A percentile compares a stretch with the other conserved stretches of the same genome.
These are phyloP conservation scores for Metschnikowia matae DNA, from an alignment of 805 yeast species.

Conservation along the genomic window DNA sequence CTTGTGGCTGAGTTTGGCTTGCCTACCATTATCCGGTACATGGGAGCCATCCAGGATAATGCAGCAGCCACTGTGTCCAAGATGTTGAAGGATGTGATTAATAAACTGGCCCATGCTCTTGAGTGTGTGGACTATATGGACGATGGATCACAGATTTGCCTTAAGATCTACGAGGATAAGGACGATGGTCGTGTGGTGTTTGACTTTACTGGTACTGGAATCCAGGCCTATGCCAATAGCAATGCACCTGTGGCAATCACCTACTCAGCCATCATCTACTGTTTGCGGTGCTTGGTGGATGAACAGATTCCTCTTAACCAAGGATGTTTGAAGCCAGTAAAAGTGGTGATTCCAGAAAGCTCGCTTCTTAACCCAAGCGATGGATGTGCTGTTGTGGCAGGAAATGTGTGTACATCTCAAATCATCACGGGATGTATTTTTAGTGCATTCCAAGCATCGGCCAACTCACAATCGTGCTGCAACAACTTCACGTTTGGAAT, in stretches of 20 bases:
- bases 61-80: slow-evolving; percentile 15
- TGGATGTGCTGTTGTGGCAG: slow-evolving; percentile 88
- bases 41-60: slow-evolving; percentile 20
- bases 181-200: slow-evolving; percentile 61
- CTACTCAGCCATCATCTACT: slow-evolving; percentile 82
- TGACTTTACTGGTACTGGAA: slow-evolving; percentile 83
- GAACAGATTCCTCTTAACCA: slow-evolving; percentile 90
- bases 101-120: slow-evolving; percentile 16
- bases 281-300: slow-evolving; percentile 77
- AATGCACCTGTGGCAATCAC: slow-evolving; percentile 93
- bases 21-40: slow-evolving; percentile 16
- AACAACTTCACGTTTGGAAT: slow-evolving; percentile 91
- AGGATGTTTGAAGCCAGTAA: slow-evolving; percentile 82
- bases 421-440: slow-evolving; percentile 85
- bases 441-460: slow-evolving; percentile 83
- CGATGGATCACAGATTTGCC: slow-evolving; percentile 68
- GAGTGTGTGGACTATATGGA: slow-evolving; percentile 58
- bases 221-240: slow-evolving; percentile 83
- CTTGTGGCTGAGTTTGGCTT: slow-evolving; percentile 16
- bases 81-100: slow-evolving; percentile 18
- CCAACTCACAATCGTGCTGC: slow-evolving; percentile 95
- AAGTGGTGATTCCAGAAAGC: slow-evolving; percentile 43
- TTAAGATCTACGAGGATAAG: slow-evolving; percentile 46
- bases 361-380: slow-evolving; percentile 62
- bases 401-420: slow-evolving; percentile 93